Base-by-base conservation (phyloP, 345 rosid species). In the Carallia brachiata region DNA sequence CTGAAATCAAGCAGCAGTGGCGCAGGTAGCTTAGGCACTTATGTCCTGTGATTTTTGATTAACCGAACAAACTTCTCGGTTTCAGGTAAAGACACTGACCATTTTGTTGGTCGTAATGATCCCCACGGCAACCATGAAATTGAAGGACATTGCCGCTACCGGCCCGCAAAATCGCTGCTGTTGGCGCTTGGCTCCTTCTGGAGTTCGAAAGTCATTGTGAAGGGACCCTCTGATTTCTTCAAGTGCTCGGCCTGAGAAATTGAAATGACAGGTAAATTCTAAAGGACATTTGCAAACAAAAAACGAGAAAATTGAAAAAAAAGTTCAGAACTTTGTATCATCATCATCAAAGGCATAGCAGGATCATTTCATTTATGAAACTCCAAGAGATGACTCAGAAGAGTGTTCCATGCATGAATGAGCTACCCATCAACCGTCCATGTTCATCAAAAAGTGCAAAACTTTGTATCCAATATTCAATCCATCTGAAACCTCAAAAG, bases 111-210 rank as follows among this genome's bases (percentile, higher is more conserved):
- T 81, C 66, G 90, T 83, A 72, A 95, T 95, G 74, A 95, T 88
- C 47, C 91, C 90, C 68, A 90, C 95, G 13, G 97, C 86, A 58
- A 92, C 96, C 69, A 89, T 5, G 77, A 95, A 95, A 81, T 95
- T 95, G 83, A 95, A 95, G 36, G 97, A 73, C 96, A 92, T 87
- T 0, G 98, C 98, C 71, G 82, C 84, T 48, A 83, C 78, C 8
- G 96, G 98, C 13, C 98, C 97, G 62, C 98, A 92, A 28, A 86
- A 77, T 30, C 94, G 79, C 72, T 90, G 98, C 74, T 92, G 97
- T 36, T 89, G 92, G 54, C 90, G 79, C 83, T 90, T 92, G 39
- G 99, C 96, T 47, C 94, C 97, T 60, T 89, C 94, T 4, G 98
- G 84, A 63, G 94, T 87, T 77, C 90, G 82, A 69, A 95, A 83